Base-by-base conservation (phyloP, 208 protist species). In the Vickermania ingenoplastis region DNA sequence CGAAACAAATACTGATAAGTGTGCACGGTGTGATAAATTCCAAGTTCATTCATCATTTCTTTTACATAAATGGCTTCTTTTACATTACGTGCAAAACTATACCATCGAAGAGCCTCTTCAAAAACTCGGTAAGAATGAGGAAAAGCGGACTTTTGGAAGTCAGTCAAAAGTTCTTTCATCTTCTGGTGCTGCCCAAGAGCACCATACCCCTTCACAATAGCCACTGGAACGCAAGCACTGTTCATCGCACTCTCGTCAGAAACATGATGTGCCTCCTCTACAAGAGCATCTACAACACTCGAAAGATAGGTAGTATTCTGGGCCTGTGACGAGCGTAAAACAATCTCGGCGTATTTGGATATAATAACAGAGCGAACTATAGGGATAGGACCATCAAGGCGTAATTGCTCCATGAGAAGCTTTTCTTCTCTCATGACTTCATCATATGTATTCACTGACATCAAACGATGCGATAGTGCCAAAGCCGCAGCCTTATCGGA, bases 31-130 rank as follows among this genome's bases (percentile, higher is more conserved):
- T 92, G 90, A 61, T 83, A 86, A 31, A 96, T 73, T 53, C 82
- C 57, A 31, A 71, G 54, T 25, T 75, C 71, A 3, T 70, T 78
- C 90, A 96, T 96, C 58, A 92, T 78, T 52, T 94, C 80, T 53
- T 96, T 96, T 31, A 96, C 69, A 1, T 79, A 78, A 31, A 96
- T 83, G 23, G 91, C 90, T 28, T 94, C 86, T 52, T 90, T 91
- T 0, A 94, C 53, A 57, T 94, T 96, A 66, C 82, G 84, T 26
- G 78, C 56, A 57, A 88, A 71, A 3, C 86, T 79, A 64, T 91
- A 90, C 86, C 90, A 96, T 48, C 77, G 73, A 13, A 96, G 67
- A 83, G 94, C 89, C 65, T 96, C 90, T 59, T 94, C 85, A 73
- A 92, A 96, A 2, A 91, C 61, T 2, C 77, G 67, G 60, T 89